Base-by-base conservation (phyloP, 2,329 filamentous ascomycete species). In the Pseudogymnoascus sp. region DNA sequence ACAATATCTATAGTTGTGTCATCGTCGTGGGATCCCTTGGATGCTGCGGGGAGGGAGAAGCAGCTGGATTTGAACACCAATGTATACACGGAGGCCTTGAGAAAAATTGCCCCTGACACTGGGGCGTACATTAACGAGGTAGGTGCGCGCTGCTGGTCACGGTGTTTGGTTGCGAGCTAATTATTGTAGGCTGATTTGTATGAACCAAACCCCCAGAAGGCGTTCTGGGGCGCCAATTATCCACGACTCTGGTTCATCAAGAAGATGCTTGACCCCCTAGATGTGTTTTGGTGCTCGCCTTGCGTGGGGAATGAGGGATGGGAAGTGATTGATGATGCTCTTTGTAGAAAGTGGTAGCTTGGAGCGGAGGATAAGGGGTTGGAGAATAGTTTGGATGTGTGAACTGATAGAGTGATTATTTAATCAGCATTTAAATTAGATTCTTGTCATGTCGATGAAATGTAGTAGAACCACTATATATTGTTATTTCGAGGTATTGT, bases 201-300 rank as follows among this genome's bases (percentile, higher is more conserved):
- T 49, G 75, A 80, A 69, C 73, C 72, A 0, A 66, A 77, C 52
- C 81, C 74, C 66, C 74, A 69, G 38, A 62, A 65, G 31, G 28
- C 64, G 2, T 70, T 68, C 38, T 69, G 65, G 65, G 68, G 67
- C 0, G 43, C 61, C 1, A 81, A 82, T 52, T 83, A 83, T 65
- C 67, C 73, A 12, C 72, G 73, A 1, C 69, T 83, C 3, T 65
- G 78, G 0, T 52, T 68, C 11, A 78, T 83, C 61, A 83, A 83
- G 71, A 71, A 73, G 11, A 49, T 65, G 0, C 69, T 80, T n/a
- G 80, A 83, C 64, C 80, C 80, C 0, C 62, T 70, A 0, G 79
- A 80, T 60, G 72, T 82, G 1, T 77, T 83, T 12, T 81, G 79
- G 74, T 82, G 80, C 63, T 67, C 75, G 11, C 75, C 78, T 0